A percentile compares a stretch with the other conserved stretches of the same genome.
Conservation (phyloP, 495 filamentous ascomycete species). For the Tuber melanosporum region DNA sequence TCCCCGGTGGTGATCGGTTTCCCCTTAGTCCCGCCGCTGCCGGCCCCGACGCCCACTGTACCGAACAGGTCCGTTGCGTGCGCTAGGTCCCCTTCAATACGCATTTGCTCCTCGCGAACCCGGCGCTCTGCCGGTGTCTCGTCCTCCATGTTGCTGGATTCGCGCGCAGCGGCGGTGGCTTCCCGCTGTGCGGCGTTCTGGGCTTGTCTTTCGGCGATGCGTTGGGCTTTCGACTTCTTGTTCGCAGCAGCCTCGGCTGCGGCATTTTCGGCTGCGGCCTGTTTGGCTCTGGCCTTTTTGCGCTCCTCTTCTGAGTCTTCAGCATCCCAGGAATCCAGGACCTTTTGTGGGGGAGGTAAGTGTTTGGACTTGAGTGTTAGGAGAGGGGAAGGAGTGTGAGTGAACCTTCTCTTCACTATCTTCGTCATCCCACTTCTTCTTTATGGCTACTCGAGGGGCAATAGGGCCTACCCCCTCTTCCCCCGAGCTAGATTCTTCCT, state of each 20-base stretch:
- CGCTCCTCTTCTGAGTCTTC: conserved; percentile 96
- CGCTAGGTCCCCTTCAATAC: conserved; percentile 68
- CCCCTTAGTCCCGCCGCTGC: conserved; percentile 49
- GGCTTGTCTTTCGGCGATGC: conserved; percentile 68
- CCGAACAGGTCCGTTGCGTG: conserved; percentile 91
- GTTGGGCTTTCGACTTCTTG: conserved; percentile 83
- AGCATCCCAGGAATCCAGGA: conserved; percentile 94
- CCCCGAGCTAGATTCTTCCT: conserved; percentile 13
- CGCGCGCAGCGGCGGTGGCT: conserved; percentile 51
- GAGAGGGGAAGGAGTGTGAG: conserved; percentile 5
- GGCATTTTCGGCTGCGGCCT: conserved; percentile 75
- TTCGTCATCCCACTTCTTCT: conserved; percentile 80
- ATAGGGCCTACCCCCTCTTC: conserved; percentile 14
- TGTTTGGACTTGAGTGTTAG: not conserved
- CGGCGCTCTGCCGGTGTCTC: conserved; percentile 67
- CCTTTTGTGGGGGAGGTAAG: conserved; percentile 47
- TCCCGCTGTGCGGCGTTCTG: conserved; percentile 47
- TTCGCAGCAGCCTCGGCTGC: conserved; percentile 88
- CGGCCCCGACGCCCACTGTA: conserved; percentile 60
- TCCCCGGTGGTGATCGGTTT: conserved; percentile 60
- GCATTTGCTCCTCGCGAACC: conserved; percentile 61
- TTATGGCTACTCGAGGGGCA: conserved; percentile 16
- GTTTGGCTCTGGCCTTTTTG: conserved; percentile 68
- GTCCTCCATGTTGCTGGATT: conserved; percentile 55
- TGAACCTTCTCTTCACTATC: conserved; percentile 83